Evolutionary conservation across 495 filamentous ascomycete species (phyloP), one percentile per base, ranked within the genome.

Genomic region (Hyphodiscus hymeniophilus): DNA sequence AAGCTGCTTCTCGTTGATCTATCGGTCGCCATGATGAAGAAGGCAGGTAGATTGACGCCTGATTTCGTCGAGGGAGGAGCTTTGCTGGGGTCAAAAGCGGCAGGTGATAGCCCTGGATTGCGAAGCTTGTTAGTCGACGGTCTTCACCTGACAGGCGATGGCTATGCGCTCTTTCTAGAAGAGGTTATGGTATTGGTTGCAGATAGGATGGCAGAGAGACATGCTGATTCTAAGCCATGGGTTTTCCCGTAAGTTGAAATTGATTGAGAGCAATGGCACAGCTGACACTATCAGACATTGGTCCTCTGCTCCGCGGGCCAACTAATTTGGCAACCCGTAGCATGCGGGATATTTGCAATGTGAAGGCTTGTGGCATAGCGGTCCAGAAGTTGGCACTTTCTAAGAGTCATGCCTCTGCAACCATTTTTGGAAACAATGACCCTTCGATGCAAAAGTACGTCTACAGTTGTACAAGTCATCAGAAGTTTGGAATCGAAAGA

Each of bases 1-100:
- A 83, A 92, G 76, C 47, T 84, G 2, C 66, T 74, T 0, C 75
- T 84, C 1, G 65, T 79, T 3, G 80, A 88, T 63, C 60, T 86
- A 0, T 85, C 80, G 81, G 66, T 61, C 5, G 68, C 73, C 2
- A 74, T 86, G 45, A 80, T 85, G 75, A 60, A 76, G 15, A 62
- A 66, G 30, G 75, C 79, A 21, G 61, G 66, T 30, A 56, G 51
- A 18, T 38, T 45, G 24, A 47, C 26, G 13, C 40, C 52, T 20
- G 30, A 18, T 4, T 33, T 49, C 38, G 60, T 61, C 55, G 66
- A 67, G 22, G 62, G 66, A n/a, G 62, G 60, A 15, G 64, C 62
- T 35, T 59, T 72, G 39, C 54, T 63, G 43, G 62, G 57, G 21
- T 65, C 71, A 1, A 58, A 61, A 18, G 56, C 54, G 42, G 59